Percentiles rank a stretch among this genome's conserved stretches.
phyloP scores from a whole-genome alignment of 2,329 filamentous ascomycete genomes.

The Corinectria fuckeliana region DNA sequence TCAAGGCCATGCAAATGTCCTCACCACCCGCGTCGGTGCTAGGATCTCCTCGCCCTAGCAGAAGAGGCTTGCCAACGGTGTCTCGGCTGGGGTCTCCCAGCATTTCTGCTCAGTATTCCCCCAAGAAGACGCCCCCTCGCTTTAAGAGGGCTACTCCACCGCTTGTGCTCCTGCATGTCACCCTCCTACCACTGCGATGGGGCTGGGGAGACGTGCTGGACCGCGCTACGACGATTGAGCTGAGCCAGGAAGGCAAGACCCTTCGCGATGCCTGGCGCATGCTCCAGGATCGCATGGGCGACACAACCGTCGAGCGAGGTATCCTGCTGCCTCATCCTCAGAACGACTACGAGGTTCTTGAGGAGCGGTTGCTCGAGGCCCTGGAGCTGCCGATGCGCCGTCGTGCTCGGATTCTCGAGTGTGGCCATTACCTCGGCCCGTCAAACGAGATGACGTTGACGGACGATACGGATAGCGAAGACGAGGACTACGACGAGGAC shows the following conservation, averaged over 20 bases:
- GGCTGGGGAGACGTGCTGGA: constrained; percentile 66
- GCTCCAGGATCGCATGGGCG: constrained; percentile 72
- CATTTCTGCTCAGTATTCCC: constrained; percentile 58
- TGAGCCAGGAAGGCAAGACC: constrained; percentile 55
- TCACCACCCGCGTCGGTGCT: constrained; percentile 66
- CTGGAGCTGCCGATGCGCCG: constrained; percentile 70
- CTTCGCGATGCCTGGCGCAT: constrained; percentile 70
- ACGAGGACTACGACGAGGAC: constrained; percentile 48
- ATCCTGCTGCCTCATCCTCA: constrained; percentile 79
- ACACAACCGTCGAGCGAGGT: constrained; percentile 76
- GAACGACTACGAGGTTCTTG: constrained; percentile 79
- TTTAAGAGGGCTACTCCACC: constrained; percentile 67
- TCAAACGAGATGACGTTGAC: constrained; percentile 55
- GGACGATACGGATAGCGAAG: constrained; percentile 55
- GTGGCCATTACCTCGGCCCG: constrained; percentile 76
- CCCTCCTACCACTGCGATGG: constrained; percentile 73
- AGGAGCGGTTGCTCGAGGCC: constrained; percentile 78
- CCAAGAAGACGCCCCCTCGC: constrained; percentile 64
- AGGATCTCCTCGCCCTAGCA: constrained; percentile 62
- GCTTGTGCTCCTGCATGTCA: constrained; percentile 79
- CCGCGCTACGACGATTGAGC: constrained; percentile 46
- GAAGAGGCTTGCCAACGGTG: constrained; percentile 57
- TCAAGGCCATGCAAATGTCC: constrained; percentile 75
- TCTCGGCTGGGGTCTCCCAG: constrained; percentile 64
- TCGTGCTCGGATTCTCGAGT: constrained; percentile 74